Evolutionary conservation across 2,329 filamentous ascomycete genomes (phyloP).

Genomic region (Huntiella bhutanensis): DNA sequence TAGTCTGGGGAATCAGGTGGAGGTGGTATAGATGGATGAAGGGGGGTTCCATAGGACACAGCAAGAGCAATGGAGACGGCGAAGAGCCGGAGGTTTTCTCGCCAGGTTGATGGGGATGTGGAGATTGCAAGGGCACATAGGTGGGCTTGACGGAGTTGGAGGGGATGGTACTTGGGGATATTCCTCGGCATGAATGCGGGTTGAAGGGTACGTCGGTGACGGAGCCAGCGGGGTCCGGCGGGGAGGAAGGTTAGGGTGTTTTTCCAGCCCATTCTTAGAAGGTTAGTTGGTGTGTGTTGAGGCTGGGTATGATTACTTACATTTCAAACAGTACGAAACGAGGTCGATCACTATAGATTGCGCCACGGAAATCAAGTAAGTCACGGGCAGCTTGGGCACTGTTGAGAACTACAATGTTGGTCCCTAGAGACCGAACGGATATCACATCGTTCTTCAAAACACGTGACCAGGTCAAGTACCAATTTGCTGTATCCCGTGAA

Average conservation of each 20-base stretch:
- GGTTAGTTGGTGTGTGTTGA: not conserved
- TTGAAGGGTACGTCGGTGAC: slow-evolving; percentile 26
- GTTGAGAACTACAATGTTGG: not conserved
- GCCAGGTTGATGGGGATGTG: not conserved
- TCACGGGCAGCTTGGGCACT: slow-evolving; percentile 18
- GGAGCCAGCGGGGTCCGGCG: slow-evolving; percentile 22
- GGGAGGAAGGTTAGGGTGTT: slow-evolving; percentile 27
- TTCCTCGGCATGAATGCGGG: slow-evolving; percentile 22
- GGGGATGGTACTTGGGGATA: slow-evolving; percentile 15
- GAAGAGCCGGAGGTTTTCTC: not conserved
- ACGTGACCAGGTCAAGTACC: not conserved
- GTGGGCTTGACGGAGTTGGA: slow-evolving; percentile 14
- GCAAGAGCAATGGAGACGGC: not conserved
- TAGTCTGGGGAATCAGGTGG: slow-evolving; percentile 9
- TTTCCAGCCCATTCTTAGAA: slow-evolving; percentile 24
- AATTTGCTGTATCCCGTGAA: not conserved
- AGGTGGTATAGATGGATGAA: not conserved
- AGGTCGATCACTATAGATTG: slow-evolving; percentile 26
- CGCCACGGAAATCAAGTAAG: slow-evolving; percentile 25
- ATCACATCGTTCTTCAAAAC: not conserved
- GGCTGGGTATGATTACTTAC: slow-evolving; percentile 12
- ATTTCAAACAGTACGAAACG: slow-evolving; percentile 23
- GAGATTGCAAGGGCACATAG: not conserved
- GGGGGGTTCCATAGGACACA: not conserved
- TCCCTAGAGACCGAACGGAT: not conserved